Base-by-base conservation (phyloP, 1,284 basidiomycete genomes). In the Ustilago trichophora region DNA sequence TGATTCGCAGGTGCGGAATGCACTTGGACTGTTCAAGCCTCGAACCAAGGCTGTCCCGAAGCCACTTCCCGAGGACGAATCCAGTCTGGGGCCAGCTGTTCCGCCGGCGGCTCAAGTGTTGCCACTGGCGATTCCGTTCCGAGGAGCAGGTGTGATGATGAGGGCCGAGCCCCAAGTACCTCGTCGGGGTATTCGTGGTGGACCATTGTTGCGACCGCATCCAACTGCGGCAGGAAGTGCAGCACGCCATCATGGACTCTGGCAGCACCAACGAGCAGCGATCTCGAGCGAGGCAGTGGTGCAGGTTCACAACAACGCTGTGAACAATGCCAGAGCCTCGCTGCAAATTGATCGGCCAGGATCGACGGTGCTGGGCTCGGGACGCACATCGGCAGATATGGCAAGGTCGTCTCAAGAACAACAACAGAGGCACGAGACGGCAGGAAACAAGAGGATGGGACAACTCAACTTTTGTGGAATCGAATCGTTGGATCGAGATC, bases 221-320 rank as follows among this genome's bases (percentile, higher is more conserved):
- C 12, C 56, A 4, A 16, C 16, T 4, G 48, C 37, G 0, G 26
- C 15, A 0, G 58, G 54, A 8, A 50, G 37, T n/a, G 49, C 38
- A 11, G 40, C 36, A 6, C 49, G 54, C 6, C 54, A 58, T n/a
- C 58, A 60, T 16, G 52, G 50, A 26, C 22, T 62, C 21, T 68
- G 65, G 65, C 65, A 68, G 50, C 50, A 68, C 18, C 54, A 37
- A 29, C 24, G 65, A 15, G 65, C 65, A 15, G 65, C 54, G 6
- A 42, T 63, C 24, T 68, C 58, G 41, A 62, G 41, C 33, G 65
- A 68, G 22, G 59, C 58, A 21, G n/a, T n/a, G n/a, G 51, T 62
- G 13, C 53, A 62, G 26, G 58, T 62, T 26, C 45, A 68, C 47
- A 68, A 63, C 54, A 60, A 67, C 18, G 65, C 65, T 0, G 65